Base-by-base conservation (phyloP, 2,329 filamentous ascomycete species). In the Leptographium lundbergii region DNA sequence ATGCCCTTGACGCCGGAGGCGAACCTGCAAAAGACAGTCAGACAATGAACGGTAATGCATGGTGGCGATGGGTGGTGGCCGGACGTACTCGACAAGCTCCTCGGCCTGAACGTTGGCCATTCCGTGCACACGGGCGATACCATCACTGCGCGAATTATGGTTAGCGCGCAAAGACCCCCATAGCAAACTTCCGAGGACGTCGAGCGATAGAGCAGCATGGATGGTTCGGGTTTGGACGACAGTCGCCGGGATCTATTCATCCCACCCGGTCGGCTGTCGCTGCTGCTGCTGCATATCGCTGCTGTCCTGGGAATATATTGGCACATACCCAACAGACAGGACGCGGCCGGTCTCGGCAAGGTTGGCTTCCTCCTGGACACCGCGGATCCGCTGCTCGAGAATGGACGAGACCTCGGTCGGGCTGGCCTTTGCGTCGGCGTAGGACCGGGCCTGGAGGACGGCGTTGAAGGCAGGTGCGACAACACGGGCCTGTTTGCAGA, bases 31-130 rank as follows among this genome's bases (percentile, higher is more conserved):
- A 29, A 50, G 10, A 57, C 63, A 68, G 58, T 48, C 42, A 54
- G 57, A 51, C 61, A 14, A 47, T 6, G 25, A 42, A 34, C 6
- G 24, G 19, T 3, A 14, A 9, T 22, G 9, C 24, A 27, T 14
- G 14, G 14, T 9, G 48, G 48, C 24, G 42, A n/a, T 10, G 61
- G 55, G 60, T 54, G 63, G 27, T 11, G 17, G 29, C 7, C 6
- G n/a, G 29, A 88, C 91, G 72, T 90, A 96, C 91, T 99, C 94
- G 75, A 99, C 94, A 76, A 99, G 88, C 84, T 99, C 94, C 81
- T 99, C 94, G 71, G 94, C 92, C 85, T 99, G 94, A 80, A 99
- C 94, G 77, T 99, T 99, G 88, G 85, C 89, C 90, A 99, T 91
- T 75, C 94, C 94, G 79, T 99, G 91, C 70, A 99, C 92, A 91